phyloP scores from a whole-genome alignment of 148 eudicot species.

The Pouteria glomerata region DNA sequence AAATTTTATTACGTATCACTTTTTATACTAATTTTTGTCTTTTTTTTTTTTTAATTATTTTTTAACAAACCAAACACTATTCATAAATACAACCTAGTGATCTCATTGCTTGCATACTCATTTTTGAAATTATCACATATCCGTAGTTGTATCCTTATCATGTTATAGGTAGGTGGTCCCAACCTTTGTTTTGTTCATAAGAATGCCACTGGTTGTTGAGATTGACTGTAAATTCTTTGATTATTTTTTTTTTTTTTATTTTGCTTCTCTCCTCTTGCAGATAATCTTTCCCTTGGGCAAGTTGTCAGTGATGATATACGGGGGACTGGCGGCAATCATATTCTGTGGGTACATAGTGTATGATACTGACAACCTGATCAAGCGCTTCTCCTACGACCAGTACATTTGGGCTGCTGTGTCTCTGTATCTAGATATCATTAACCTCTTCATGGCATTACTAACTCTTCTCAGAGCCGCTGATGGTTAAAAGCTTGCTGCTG shows the following conservation, averaged over 20 bases:
- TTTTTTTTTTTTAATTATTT: too few species aligned
- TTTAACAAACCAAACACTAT: too few species aligned
- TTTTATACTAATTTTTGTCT: too few species aligned
- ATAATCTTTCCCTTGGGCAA: slow-evolving; percentile 48
- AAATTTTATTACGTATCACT: too few species aligned
- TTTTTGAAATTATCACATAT: too few species aligned
- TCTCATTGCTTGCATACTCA: too few species aligned
- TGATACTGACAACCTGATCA: slow-evolving; percentile 59
- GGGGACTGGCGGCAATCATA: slow-evolving; percentile 39
- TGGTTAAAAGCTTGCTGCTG: too few species aligned
- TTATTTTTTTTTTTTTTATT: too few species aligned
- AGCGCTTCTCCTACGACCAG: slow-evolving; percentile 44
- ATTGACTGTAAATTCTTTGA: background rate
- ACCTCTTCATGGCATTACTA: slow-evolving; percentile 30
- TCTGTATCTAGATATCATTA: slow-evolving; percentile 44
- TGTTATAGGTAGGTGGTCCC: too few species aligned
- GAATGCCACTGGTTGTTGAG: background rate
- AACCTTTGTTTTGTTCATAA: too few species aligned
- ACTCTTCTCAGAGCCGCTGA: slow-evolving; percentile 32
- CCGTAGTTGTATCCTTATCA: too few species aligned
- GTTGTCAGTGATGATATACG: slow-evolving; percentile 50
- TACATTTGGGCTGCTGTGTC: slow-evolving; percentile 53
- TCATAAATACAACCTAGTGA: too few species aligned
- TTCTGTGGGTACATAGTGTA: slow-evolving; percentile 57
- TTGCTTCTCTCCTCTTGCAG: slow-evolving; percentile 19